Evolutionary conservation across 768 basidiomycete genomes (phyloP).

Genomic region (Termitomyces titanicus): DNA sequence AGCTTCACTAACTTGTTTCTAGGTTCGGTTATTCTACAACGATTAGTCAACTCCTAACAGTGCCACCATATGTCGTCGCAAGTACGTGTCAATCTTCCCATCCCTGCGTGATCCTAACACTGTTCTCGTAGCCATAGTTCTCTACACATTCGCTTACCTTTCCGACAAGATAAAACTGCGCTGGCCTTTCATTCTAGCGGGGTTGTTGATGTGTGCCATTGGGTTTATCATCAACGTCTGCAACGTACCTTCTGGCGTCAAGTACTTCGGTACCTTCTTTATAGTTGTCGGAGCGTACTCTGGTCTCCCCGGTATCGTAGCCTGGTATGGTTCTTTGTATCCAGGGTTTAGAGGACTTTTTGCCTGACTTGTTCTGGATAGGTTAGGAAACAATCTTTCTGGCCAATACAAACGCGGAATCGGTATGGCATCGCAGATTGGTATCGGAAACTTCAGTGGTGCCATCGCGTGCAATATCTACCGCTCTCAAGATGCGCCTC

Average conservation of each 20-base stretch:
- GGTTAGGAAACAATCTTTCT: conserved; percentile 63
- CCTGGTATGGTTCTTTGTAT: conserved; percentile 43
- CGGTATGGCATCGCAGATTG: conserved; percentile 68
- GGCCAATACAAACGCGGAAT: conserved; percentile 71
- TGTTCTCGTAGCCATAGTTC: neutral
- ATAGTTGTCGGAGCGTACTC: conserved; percentile 62
- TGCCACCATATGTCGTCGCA: conserved; percentile 63
- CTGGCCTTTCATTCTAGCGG: conserved; percentile 54
- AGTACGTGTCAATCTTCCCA: conserved; percentile 35
- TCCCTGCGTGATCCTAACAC: neutral
- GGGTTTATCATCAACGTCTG: conserved; percentile 68
- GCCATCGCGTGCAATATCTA: conserved; percentile 65
- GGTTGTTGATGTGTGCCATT: conserved; percentile 45
- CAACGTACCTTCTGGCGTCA: conserved; percentile 43
- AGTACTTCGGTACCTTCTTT: conserved; percentile 75
- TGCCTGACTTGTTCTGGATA: conserved; percentile 16
- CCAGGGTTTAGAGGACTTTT: neutral
- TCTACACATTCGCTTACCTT: conserved; percentile 49
- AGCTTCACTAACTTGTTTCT: neutral
- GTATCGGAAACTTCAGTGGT: conserved; percentile 63
- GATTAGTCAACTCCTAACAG: conserved; percentile 61
- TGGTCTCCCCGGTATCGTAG: conserved; percentile 53
- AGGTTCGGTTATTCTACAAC: conserved; percentile 59
- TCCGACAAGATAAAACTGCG: conserved; percentile 57
- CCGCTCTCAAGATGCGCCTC: conserved; percentile 53